phyloP scores from a whole-genome alignment of 2,329 filamentous ascomycete genomes.

The Lomentospora prolificans region DNA sequence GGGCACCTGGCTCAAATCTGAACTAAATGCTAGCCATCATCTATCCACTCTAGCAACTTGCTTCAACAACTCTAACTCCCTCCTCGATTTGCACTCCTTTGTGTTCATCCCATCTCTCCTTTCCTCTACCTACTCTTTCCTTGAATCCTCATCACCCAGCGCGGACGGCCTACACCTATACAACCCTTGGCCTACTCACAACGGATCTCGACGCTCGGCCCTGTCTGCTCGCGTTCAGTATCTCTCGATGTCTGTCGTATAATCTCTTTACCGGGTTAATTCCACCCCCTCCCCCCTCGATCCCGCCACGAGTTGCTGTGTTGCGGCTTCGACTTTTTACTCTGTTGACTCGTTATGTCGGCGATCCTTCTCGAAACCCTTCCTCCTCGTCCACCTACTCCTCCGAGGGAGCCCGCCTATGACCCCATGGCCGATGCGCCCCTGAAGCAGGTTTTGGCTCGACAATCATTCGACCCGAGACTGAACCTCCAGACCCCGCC shows the following conservation, averaged over 20 bases:
- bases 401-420: conserved; percentile 45
- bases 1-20: not conserved
- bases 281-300: not conserved
- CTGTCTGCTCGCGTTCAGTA: not conserved
- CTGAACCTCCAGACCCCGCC: conserved; percentile 43
- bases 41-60: not conserved
- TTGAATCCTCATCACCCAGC: too few species aligned
- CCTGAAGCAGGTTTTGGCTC: conserved; percentile 24
- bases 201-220: conserved; percentile 1
- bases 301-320: not conserved
- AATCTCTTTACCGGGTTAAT: not conserved
- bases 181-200: too few species aligned
- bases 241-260: not conserved
- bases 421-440: conserved; percentile 22
- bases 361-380: conserved; percentile 40
- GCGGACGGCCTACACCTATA: too few species aligned
- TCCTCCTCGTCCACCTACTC: conserved; percentile 54
- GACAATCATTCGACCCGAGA: conserved; percentile 28
- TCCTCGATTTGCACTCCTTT: not conserved
- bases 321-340: not conserved
- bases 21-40: conserved; percentile 5
- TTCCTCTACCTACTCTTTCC: not conserved
- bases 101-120: conserved; percentile 1
- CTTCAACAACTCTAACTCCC: not conserved
- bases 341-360: conserved; percentile 11